These are phyloP conservation scores for Aegilops speltoides DNA, from an alignment of 176 grass and related monocot genomes.

Conservation along the genomic window DNA sequence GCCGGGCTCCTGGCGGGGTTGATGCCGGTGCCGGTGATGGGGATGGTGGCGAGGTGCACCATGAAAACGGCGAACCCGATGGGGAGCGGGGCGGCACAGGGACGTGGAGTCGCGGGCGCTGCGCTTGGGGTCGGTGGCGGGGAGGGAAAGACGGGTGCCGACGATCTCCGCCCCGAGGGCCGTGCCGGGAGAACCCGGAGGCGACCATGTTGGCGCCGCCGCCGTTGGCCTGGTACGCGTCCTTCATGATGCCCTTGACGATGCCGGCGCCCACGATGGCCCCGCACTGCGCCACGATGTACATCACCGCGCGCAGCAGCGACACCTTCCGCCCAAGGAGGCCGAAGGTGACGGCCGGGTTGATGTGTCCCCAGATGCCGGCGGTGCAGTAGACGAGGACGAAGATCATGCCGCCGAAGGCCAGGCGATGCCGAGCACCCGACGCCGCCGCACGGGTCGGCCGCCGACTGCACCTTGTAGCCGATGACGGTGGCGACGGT, in stretches of 20 bases:
- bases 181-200: constrained; percentile 43
- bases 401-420: constrained; percentile 98
- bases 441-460: constrained; percentile 55
- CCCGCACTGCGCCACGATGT: constrained; percentile 50
- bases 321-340: constrained; percentile 58
- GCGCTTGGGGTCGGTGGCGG: constrained; percentile 61
- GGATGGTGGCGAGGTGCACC: constrained; percentile 47
- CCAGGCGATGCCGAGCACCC: constrained; percentile 88
- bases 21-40: constrained; percentile 49
- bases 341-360: constrained; percentile 55
- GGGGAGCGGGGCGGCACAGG: constrained; percentile 32
- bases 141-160: constrained; percentile 58
- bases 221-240: constrained; percentile 38
- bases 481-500: constrained; percentile 70
- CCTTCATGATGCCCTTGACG: constrained; percentile 56
- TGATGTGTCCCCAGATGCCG: constrained; percentile 73
- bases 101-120: constrained; percentile 57
- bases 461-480: constrained; percentile 52
- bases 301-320: constrained; percentile 30
- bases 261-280: constrained; percentile 48
- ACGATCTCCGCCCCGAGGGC: constrained; percentile 57
- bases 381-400: constrained; percentile 98
- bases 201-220: constrained; percentile 48
- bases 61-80: constrained; percentile 46
- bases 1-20: constrained; percentile 37